Evolutionary conservation across 306 rosid species (phyloP).

Genomic region (Heteromeles arbutifolia): DNA sequence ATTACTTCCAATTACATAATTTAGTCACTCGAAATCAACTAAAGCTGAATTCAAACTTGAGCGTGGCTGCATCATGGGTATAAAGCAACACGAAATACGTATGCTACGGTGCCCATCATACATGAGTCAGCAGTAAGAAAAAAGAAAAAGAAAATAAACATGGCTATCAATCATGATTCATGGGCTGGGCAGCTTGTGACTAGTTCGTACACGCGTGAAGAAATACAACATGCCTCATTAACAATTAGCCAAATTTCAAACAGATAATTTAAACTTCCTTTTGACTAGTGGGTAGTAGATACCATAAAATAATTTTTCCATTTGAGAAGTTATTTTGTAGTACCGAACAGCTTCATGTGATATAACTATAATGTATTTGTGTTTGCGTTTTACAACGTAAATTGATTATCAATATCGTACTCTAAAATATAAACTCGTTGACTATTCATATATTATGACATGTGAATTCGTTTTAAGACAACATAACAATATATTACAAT

Average conservation of each 20-base stretch:
- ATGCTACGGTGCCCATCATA: background rate
- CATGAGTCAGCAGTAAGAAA: constrained; percentile 3
- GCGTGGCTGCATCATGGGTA: background rate
- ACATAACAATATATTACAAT: background rate
- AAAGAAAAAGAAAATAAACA: background rate
- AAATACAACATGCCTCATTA: background rate
- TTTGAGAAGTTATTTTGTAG: background rate
- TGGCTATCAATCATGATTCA: background rate
- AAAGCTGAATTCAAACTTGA: background rate
- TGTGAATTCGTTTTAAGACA: background rate
- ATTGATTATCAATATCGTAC: background rate
- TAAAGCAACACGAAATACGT: constrained; percentile 9
- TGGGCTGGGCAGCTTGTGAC: constrained; percentile 1
- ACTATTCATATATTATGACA: too few species aligned
- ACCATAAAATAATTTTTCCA: background rate
- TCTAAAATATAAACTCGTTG: too few species aligned
- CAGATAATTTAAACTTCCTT: background rate
- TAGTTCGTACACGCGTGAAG: background rate
- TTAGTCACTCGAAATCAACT: background rate
- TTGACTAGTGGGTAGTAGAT: background rate
- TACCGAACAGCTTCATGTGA: too few species aligned
- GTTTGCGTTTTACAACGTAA: background rate
- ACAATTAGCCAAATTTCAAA: background rate
- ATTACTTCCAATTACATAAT: too few species aligned
- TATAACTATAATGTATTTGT: too few species aligned